Percentiles rank a stretch among this genome's conserved stretches.
These are phyloP conservation scores for Sphaerulina vaccinii DNA, from an alignment of 2,329 filamentous ascomycete genomes.

Conservation along the genomic window DNA sequence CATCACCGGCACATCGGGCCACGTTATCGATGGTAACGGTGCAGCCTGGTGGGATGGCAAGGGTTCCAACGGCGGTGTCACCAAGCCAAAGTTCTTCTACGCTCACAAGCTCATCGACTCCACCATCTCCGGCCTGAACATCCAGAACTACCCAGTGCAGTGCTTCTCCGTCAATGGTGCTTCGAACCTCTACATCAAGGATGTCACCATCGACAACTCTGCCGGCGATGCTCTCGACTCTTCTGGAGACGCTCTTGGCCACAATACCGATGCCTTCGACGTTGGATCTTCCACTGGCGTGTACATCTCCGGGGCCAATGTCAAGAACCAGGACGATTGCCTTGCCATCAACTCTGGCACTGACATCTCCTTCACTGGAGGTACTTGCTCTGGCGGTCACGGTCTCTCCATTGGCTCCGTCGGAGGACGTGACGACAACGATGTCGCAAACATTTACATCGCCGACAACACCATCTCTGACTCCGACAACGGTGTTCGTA, in stretches of 20 bases:
- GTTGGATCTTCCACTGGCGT: slow-evolving; percentile 35
- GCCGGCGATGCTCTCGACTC: slow-evolving; percentile 41
- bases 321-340: slow-evolving; percentile 39
- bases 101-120: slow-evolving; percentile 42
- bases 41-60: slow-evolving; percentile 46
- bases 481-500: slow-evolving; percentile 57
- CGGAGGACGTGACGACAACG: slow-evolving; percentile 54
- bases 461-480: slow-evolving; percentile 49
- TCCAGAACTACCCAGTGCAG: slow-evolving; percentile 45
- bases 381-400: slow-evolving; percentile 30
- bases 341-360: slow-evolving; percentile 34
- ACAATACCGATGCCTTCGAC: slow-evolving; percentile 42
- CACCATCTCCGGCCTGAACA: slow-evolving; percentile 40
- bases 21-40: slow-evolving; percentile 52
- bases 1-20: slow-evolving; percentile 53
- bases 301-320: slow-evolving; percentile 30
- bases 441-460: slow-evolving; percentile 55
- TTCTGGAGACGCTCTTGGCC: slow-evolving; percentile 38
- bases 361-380: slow-evolving; percentile 30
- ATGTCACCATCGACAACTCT: slow-evolving; percentile 43
- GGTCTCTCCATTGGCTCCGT: slow-evolving; percentile 43
- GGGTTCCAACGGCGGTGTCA: slow-evolving; percentile 48
- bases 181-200: slow-evolving; percentile 38
- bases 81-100: slow-evolving; percentile 45
- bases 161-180: slow-evolving; percentile 41